Evolutionary conservation across 768 basidiomycete species (phyloP).

Genomic region (Crucibulum laeve): DNA sequence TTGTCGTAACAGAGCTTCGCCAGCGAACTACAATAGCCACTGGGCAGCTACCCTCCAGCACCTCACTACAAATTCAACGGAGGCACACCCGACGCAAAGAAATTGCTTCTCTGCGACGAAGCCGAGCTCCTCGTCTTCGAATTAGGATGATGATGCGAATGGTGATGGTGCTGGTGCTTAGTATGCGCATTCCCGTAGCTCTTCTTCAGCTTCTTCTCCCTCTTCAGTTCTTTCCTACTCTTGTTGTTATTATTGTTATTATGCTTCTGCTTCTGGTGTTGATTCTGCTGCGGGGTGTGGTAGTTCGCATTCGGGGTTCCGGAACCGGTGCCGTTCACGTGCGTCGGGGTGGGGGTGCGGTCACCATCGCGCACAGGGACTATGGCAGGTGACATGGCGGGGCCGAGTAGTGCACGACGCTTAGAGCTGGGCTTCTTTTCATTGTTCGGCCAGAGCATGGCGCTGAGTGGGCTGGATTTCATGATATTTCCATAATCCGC

Average conservation of each 20-base stretch:
- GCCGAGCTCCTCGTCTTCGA: conserved; percentile 52
- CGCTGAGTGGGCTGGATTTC: conserved; percentile 50
- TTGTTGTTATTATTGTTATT: conserved; percentile 40
- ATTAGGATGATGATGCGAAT: conserved; percentile 61
- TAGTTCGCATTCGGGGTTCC: too few species aligned
- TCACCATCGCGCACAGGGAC: conserved; percentile 51
- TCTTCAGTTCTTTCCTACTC: conserved; percentile 57
- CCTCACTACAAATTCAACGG: conserved; percentile 21
- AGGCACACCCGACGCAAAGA: conserved; percentile 26
- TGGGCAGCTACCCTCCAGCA: neutral
- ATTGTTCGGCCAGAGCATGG: conserved; percentile 58
- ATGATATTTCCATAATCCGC: conserved; percentile 46
- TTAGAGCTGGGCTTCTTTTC: conserved; percentile 19
- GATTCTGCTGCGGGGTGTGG: conserved; percentile 24
- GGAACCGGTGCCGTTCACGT: too few species aligned
- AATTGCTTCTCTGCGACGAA: conserved; percentile 45
- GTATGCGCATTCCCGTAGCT: conserved; percentile 41
- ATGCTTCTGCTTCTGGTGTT: conserved; percentile 9
- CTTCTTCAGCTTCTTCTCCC: conserved; percentile 69
- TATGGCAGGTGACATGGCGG: conserved; percentile 46
- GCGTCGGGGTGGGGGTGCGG: conserved; percentile 42
- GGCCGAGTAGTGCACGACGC: conserved; percentile 20
- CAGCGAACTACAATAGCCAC: neutral
- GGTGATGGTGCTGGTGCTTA: conserved; percentile 30
- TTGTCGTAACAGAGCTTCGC: neutral